Percentiles rank a stretch among this genome's conserved stretches.
These are phyloP conservation scores for Penicillium sp. DNA, from an alignment of 2,329 filamentous ascomycete genomes.

Conservation along the genomic window DNA sequence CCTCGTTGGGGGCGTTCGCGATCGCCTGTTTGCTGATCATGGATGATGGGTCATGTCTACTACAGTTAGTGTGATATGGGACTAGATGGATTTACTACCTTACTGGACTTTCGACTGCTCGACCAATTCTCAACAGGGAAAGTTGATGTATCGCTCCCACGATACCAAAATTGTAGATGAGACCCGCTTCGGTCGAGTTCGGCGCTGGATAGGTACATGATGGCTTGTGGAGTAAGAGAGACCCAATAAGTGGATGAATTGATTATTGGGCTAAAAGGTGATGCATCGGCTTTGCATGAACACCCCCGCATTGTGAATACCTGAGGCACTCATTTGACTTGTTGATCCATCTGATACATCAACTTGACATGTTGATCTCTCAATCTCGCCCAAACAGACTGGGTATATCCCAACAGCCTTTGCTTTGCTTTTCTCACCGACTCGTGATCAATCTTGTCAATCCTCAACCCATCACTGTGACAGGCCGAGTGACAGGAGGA, in stretches of 20 bases:
- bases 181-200: conserved; percentile 11
- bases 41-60: not conserved
- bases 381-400: not conserved
- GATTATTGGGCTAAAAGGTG: conserved; percentile 17
- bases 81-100: not conserved
- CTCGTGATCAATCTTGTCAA: not conserved
- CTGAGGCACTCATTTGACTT: not conserved
- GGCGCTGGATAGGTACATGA: not conserved
- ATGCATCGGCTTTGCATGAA: conserved; percentile 17
- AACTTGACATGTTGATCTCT: conserved; percentile 16
- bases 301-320: conserved; percentile 4
- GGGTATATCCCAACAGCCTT: not conserved
- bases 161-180: conserved; percentile 10
- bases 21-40: conserved; percentile 4
- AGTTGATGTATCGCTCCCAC: conserved; percentile 23
- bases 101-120: too few species aligned
- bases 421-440: not conserved
- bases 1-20: not conserved
- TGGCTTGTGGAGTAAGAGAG: conserved; percentile 5
- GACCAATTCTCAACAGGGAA: not conserved
- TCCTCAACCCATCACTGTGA: not conserved
- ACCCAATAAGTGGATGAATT: not conserved
- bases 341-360: conserved; percentile 25
- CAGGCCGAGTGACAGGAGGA: not conserved
- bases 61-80: not conserved